These are phyloP conservation scores for Mycosphaerella sp. DNA, from an alignment of 2,329 filamentous ascomycete genomes.

Conservation along the genomic window DNA sequence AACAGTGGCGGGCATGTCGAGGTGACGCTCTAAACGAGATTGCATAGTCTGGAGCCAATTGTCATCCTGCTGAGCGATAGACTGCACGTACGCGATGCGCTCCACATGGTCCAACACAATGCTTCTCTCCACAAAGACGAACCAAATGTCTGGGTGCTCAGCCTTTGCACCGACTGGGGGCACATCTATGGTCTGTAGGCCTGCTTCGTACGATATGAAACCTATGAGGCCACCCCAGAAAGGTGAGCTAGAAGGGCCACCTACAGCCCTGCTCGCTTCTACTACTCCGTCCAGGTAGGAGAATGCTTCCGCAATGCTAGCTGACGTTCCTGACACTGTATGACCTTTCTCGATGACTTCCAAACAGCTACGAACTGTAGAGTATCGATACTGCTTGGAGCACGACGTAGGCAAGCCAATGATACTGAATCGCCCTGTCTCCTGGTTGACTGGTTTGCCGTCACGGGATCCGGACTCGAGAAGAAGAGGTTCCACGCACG, in stretches of 20 bases:
- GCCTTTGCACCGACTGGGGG: slow-evolving; percentile 33
- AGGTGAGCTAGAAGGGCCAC: slow-evolving; percentile 40
- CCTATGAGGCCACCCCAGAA: slow-evolving; percentile 84
- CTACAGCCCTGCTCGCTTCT: slow-evolving; percentile 31
- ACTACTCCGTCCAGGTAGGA: slow-evolving; percentile 37
- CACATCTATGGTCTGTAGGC: slow-evolving; percentile 56
- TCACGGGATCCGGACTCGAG: slow-evolving; percentile 45
- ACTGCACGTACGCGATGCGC: slow-evolving; percentile 60
- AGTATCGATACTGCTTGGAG: slow-evolving; percentile 24
- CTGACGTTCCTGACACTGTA: not conserved
- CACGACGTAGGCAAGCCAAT: slow-evolving; percentile 55
- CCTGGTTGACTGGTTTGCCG: slow-evolving; percentile 37
- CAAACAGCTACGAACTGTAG: slow-evolving; percentile 15
- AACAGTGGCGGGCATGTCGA: not conserved
- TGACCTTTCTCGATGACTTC: slow-evolving; percentile 11
- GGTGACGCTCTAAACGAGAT: not conserved
- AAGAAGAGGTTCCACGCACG: slow-evolving; percentile 36
- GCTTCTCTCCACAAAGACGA: slow-evolving; percentile 70
- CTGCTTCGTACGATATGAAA: slow-evolving; percentile 78
- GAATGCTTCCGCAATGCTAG: slow-evolving; percentile 35
- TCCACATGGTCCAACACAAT: slow-evolving; percentile 68
- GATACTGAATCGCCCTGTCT: slow-evolving; percentile 63
- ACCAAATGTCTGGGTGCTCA: slow-evolving; percentile 61
- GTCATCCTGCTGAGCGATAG: slow-evolving; percentile 46
- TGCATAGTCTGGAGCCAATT: slow-evolving; percentile 24